Conservation (phyloP, 306 rosid species). For the Psophocarpus tetragonolobus region DNA sequence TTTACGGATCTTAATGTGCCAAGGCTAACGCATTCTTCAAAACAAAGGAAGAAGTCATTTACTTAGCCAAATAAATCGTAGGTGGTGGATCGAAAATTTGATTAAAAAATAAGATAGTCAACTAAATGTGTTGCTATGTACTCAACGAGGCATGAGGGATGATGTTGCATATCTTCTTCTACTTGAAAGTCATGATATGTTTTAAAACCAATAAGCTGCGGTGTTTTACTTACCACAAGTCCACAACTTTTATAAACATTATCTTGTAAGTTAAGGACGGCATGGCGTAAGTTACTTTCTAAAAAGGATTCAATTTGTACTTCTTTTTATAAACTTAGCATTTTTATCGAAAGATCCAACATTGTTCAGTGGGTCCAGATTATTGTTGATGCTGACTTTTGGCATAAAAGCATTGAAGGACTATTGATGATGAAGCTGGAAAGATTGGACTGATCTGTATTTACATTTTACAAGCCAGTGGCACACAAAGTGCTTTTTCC, state of each 20-base stretch:
- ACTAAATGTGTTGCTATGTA: constrained; percentile 19
- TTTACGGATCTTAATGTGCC: neutral
- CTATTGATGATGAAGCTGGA: constrained; percentile 36
- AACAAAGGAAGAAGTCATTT: constrained; percentile 14
- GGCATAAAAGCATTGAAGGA: constrained; percentile 13
- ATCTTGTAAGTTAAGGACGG: neutral
- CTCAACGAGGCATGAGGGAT: constrained; percentile 18
- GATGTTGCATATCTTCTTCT: neutral
- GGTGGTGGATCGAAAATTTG: constrained; percentile 2
- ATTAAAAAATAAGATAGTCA: constrained; percentile 27
- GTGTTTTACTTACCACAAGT: neutral
- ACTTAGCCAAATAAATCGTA: neutral
- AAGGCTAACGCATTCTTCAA: neutral
- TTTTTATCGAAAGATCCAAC: constrained; percentile 14
- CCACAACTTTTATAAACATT: constrained; percentile 20
- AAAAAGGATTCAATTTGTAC: neutral
- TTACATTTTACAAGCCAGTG: constrained; percentile 30
- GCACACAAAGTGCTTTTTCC: constrained; percentile 51
- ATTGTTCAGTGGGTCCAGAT: constrained; percentile 38
- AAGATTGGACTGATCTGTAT: constrained; percentile 32
- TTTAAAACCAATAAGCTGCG: neutral
- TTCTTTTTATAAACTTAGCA: neutral
- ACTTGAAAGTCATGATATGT: neutral
- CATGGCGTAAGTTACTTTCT: constrained; percentile 18
- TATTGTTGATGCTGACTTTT: constrained; percentile 37